Percentiles rank a stretch among this genome's conserved stretches.
Evolutionary conservation across 2,329 filamentous ascomycete genomes (phyloP).

Genomic region (Alternaria sp.): DNA sequence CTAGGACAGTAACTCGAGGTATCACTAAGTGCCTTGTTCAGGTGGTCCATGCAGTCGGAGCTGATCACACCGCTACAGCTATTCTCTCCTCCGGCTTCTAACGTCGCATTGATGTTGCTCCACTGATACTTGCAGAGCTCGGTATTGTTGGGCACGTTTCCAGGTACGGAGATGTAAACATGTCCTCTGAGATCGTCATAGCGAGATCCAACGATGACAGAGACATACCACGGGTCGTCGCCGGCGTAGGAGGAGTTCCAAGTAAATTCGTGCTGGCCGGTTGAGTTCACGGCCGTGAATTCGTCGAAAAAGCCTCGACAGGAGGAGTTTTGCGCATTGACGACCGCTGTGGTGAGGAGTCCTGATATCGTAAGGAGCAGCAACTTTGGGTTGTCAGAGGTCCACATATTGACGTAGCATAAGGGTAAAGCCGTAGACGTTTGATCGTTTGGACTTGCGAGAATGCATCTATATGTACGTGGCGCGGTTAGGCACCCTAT

Average conservation of each 20-base stretch:
- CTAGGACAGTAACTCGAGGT: not conserved
- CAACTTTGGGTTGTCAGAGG: not conserved
- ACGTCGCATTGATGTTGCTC: not conserved
- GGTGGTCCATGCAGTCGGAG: not conserved
- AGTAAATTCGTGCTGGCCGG: slow-evolving; percentile 5
- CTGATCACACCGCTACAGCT: slow-evolving; percentile 2
- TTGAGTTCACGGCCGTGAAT: not conserved
- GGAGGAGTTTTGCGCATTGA: not conserved
- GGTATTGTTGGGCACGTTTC: slow-evolving; percentile 1
- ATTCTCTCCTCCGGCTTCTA: slow-evolving; percentile 1
- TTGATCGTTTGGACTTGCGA: not conserved
- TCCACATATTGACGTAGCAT: not conserved
- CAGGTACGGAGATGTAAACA: slow-evolving; percentile 1
- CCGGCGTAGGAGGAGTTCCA: slow-evolving; percentile 5
- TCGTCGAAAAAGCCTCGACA: not conserved
- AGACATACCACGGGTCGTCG: slow-evolving; percentile 2
- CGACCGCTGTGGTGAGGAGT: not conserved
- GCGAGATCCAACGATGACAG: slow-evolving; percentile 1
- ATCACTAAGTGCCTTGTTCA: not conserved
- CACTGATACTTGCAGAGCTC: not conserved
- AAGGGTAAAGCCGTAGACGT: not conserved
- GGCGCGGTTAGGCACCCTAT: not conserved
- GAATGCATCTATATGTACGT: not conserved
- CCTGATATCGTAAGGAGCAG: slow-evolving; percentile 5
- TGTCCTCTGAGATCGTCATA: not conserved